These are phyloP conservation scores for Rhizopogon vulgaris DNA, from an alignment of 768 basidiomycete genomes.

Conservation along the genomic window DNA sequence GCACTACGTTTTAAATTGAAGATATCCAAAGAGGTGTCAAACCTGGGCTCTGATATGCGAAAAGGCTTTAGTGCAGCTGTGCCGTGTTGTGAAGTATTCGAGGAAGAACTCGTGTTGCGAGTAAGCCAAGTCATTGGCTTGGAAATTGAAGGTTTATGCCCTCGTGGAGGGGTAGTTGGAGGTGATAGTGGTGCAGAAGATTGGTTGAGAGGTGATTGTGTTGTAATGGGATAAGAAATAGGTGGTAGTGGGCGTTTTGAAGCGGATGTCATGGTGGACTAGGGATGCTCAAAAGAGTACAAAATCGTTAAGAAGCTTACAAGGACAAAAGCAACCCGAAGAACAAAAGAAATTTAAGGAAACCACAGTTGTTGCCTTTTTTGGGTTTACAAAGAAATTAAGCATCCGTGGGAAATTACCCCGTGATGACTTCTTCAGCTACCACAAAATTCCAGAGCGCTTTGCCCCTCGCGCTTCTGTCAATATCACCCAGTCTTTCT, in stretches of 20 bases:
- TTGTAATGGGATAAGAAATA: constrained; percentile 6
- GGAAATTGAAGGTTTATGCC: constrained; percentile 31
- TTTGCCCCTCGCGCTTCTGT: constrained; percentile 42
- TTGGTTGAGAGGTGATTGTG: constrained; percentile 23
- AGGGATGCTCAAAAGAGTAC: neutral
- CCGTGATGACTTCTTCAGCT: constrained; percentile 8
- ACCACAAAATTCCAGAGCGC: constrained; percentile 42
- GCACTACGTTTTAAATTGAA: constrained; percentile 33
- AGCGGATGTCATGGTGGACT: constrained; percentile 18
- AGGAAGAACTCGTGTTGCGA: constrained; percentile 30
- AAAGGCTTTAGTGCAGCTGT: constrained; percentile 30
- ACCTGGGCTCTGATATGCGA: constrained; percentile 40
- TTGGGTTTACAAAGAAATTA: constrained; percentile 15
- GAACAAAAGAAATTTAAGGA: constrained; percentile 7
- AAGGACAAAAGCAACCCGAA: neutral
- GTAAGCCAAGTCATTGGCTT: constrained; percentile 39
- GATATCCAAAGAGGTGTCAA: constrained; percentile 27
- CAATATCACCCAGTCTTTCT: constrained; percentile 51
- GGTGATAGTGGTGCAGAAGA: constrained; percentile 21
- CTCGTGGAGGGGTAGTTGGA: constrained; percentile 21
- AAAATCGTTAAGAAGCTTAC: constrained; percentile 20
- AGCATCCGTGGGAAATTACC: constrained; percentile 3
- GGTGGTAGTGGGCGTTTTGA: constrained; percentile 14
- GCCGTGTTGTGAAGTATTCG: constrained; percentile 17
- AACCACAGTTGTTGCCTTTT: constrained; percentile 22